These are phyloP conservation scores for Penicillium soppii DNA, from an alignment of 495 filamentous ascomycete species.

Conservation along the genomic window DNA sequence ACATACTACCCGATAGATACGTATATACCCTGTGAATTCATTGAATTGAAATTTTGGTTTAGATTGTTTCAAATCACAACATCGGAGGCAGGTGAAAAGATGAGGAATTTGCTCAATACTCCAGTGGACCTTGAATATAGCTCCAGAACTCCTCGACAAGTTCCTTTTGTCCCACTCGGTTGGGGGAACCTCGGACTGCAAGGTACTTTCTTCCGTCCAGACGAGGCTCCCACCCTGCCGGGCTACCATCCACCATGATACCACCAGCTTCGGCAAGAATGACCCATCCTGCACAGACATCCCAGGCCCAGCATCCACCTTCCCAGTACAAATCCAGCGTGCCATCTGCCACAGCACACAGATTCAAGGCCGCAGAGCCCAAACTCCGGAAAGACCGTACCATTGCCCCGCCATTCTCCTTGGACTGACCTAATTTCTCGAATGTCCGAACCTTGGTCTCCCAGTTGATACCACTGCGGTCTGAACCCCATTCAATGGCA, in stretches of 20 bases:
- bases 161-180: conserved; percentile 65
- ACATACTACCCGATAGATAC: conserved; percentile 11
- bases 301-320: conserved; percentile 93
- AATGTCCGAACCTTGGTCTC: conserved; percentile 72
- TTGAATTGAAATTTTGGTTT: not conserved
- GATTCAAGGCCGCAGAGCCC: conserved; percentile 80
- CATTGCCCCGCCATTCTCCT: conserved; percentile 75
- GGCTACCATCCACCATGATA: conserved; percentile 73
- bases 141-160: conserved; percentile 83
- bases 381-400: conserved; percentile 74
- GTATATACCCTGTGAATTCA: conserved; percentile 16
- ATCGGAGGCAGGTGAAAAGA: no score
- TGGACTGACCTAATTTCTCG: conserved; percentile 57
- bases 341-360: conserved; percentile 78
- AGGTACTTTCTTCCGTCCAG: conserved; percentile 80
- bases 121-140: conserved; percentile 33
- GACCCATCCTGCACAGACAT: conserved; percentile 89
- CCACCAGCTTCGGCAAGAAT: conserved; percentile 85
- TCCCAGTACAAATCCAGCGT: conserved; percentile 89
- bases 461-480: conserved; percentile 73
- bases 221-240: conserved; percentile 68
- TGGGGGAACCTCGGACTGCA: conserved; percentile 62
- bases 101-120: conserved; percentile 32
- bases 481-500: conserved; percentile 75
- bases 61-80: no score